Evolutionary conservation across 306 rosid genomes (phyloP), one percentile per base, ranked within the genome.

Genomic region (Prunus davidiana): DNA sequence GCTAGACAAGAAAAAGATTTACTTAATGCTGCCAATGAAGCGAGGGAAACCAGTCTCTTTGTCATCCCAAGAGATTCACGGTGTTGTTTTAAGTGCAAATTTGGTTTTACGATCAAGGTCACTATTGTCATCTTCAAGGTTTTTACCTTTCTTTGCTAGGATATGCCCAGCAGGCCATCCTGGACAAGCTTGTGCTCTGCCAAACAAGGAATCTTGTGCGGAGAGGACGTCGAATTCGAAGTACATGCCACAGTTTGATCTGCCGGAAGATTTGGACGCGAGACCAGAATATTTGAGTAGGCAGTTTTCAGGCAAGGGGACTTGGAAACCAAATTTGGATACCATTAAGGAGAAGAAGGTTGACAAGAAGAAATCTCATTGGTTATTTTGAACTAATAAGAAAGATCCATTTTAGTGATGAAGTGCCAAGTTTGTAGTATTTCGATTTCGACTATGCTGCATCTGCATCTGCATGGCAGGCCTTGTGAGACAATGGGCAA

Each of bases 261-360:
- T 76, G 83, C 76, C 81, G 1, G 92, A 87, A 38, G 74, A 81
- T 61, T 34, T 72, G 22, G 90, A 84, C 65, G 90, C 54, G 58
- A 82, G 88, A 49, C 90, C 88, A 3, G 93, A 90, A 52, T 90
- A 84, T 87, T 43, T 92, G 92, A 88, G 88, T 45, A 82, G 89
- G 82, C 95, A 92, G 71, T 73, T 90, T 8, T 92, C 98, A 0
- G 96, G 96, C 28, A 90, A 83, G 69, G 93, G 82, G 6, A 61
- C 60, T 34, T 95, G 98, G 98, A 95, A 89, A 50, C 98, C 98
- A 22, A 86, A 86, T 28, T 84, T 95, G 89, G 97, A 90, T 52
- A 85, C 98, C 3, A 95, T 95, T 18, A 84, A 80, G 61, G 97
- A 95, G 87, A 89, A 84, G 84, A 88, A 88, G 72, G 74, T 74